These are phyloP conservation scores for Thermothielavioides terrestris DNA, from an alignment of 495 filamentous ascomycete species.

Conservation along the genomic window DNA sequence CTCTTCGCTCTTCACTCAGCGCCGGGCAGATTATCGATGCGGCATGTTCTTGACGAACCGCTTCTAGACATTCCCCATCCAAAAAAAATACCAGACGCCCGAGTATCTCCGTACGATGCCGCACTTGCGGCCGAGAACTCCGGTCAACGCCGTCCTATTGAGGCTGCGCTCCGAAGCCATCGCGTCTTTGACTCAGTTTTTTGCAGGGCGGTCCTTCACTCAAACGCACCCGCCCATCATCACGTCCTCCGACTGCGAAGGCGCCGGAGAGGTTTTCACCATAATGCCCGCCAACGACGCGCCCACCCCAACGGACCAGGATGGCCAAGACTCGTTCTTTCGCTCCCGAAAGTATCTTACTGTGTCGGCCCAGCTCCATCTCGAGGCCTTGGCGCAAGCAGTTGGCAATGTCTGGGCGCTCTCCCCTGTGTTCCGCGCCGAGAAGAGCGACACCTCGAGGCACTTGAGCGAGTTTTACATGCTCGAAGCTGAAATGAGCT, in stretches of 20 bases:
- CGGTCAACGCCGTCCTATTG: constrained; percentile 69
- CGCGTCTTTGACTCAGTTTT: constrained; percentile 63
- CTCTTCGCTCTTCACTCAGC: constrained; percentile 9
- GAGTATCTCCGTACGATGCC: constrained; percentile 85
- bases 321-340: constrained; percentile 54
- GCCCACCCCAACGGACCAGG: constrained; percentile 6
- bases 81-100: constrained; percentile 86
- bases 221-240: constrained; percentile 91
- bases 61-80: constrained; percentile 72
- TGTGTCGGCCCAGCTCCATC: constrained; percentile 88
- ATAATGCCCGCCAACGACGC: constrained; percentile 40
- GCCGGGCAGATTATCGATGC: background rate
- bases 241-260: constrained; percentile 96
- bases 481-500: constrained; percentile 85
- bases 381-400: constrained; percentile 85
- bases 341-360: constrained; percentile 88
- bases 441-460: constrained; percentile 86
- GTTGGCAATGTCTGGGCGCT: constrained; percentile 89
- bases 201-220: constrained; percentile 58
- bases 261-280: constrained; percentile 90
- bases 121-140: constrained; percentile 79
- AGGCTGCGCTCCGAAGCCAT: constrained; percentile 77
- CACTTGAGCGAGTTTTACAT: constrained; percentile 99
- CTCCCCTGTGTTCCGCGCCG: constrained; percentile 87
- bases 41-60: constrained; percentile 11